A percentile compares a stretch with the other conserved stretches of the same genome.
Evolutionary conservation across 371 early-diverging fungal species (phyloP).

Genomic region (Mortierella sp.): DNA sequence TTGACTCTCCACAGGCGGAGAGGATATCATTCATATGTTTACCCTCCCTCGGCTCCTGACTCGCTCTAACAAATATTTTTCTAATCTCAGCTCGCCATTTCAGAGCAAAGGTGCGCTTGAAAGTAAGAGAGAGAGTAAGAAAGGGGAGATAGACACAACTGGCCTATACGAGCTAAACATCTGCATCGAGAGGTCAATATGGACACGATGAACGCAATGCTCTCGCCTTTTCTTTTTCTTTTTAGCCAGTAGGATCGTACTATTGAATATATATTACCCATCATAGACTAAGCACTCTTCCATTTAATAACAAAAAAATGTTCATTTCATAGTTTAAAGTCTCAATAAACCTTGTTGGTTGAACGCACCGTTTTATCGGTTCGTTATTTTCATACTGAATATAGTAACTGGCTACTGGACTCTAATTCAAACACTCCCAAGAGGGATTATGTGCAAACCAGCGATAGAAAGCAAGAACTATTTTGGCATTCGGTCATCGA

Average conservation of each 20-base stretch:
- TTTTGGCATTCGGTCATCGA: no score
- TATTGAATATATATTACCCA: not conserved
- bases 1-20: slow-evolving; percentile 24
- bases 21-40: slow-evolving; percentile 3
- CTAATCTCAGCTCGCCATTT: slow-evolving; percentile 10
- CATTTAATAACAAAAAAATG: not conserved
- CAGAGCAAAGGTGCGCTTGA: no score
- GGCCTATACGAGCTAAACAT: not conserved
- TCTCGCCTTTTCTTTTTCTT: not conserved
- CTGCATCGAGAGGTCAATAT: not conserved
- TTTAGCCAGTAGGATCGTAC: not conserved
- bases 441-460: no score
- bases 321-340: not conserved
- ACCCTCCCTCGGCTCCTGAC: not conserved
- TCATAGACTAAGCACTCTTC: no score
- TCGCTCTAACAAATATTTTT: not conserved
- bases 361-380: not conserved
- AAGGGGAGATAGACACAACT: not conserved
- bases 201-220: not conserved
- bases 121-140: no score
- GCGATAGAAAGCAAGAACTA: no score
- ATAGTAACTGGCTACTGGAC: not conserved
- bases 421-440: no score
- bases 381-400: not conserved
- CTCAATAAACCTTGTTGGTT: not conserved